Evolutionary conservation across 257 asterid genomes (phyloP), one percentile per base, ranked within the genome.

Genomic region (Eucommia ulmoides): DNA sequence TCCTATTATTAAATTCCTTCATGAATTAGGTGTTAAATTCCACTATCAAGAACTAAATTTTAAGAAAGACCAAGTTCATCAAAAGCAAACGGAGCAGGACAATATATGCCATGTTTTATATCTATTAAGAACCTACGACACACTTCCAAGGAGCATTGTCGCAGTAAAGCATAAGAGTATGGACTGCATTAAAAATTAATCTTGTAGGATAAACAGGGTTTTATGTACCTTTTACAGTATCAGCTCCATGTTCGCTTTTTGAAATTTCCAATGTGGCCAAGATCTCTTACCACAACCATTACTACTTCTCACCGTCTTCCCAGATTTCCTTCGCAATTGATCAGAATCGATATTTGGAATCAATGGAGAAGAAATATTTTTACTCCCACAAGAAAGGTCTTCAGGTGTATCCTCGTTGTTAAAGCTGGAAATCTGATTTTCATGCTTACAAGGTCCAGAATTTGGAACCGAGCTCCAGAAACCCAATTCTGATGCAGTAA

Each of bases 221-320:
- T 58, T 66, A 85, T 16, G 66, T 59, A 52, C 80, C 71, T 24
- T 75, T 76, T 49, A 53, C 68, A 59, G 67, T 75, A 54, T 53
- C 72, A 44, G 63, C 61, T 54, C 74, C 84, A 53, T 62, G 33
- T 66, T 72, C 79, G 53, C 57, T 22, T 53, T 64, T 49, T 49
- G 82, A 68, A 53, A 60, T 57, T 49, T 78, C 83, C 66, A 66
- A 48, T 49, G 66, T 74, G 22, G 57, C 62, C 60, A 64, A 49
- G 83, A 72, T 56, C 76, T 78, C 79, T 80, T 86, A 60, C 64
- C 51, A 70, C 52, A 58, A 56, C 75, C 71, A 66, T 62, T 54
- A 62, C 59, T 75, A 20, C 62, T 66, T 65, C 86, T 75, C 29
- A 69, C 66, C 51, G 74, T 53, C 56, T 76, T 80, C 61, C 76